Percentiles rank a stretch among this genome's conserved stretches.
These are phyloP conservation scores for Backusella tuberculispora DNA, from an alignment of 192 early-diverging fungal species.

Conservation along the genomic window DNA sequence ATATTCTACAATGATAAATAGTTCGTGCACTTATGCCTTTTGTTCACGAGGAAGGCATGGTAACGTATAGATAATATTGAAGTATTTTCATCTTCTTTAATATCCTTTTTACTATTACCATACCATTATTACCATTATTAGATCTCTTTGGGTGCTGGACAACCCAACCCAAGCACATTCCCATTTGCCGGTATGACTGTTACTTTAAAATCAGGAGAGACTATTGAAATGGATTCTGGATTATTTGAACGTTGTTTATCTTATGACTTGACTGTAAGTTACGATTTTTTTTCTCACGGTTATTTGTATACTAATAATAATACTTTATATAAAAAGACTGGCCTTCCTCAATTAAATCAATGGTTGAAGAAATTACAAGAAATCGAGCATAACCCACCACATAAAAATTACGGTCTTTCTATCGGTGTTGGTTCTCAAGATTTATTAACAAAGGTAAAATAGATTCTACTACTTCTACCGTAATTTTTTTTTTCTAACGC, in stretches of 20 bases:
- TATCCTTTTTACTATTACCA: not conserved
- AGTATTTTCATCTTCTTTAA: too few relatives aligned
- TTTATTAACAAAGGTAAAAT: slow-evolving; percentile 47
- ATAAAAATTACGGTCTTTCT: slow-evolving; percentile 43
- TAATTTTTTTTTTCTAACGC: not conserved
- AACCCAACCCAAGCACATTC: slow-evolving; percentile 69
- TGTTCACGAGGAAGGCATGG: slow-evolving; percentile 25
- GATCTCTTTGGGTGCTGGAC: slow-evolving; percentile 75
- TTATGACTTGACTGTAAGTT: slow-evolving; percentile 61
- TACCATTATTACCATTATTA: slow-evolving; percentile 22
- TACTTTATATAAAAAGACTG: slow-evolving; percentile 40
- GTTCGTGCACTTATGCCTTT: slow-evolving; percentile 43
- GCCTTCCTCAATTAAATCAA: slow-evolving; percentile 47
- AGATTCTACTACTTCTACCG: not conserved
- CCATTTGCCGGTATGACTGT: slow-evolving; percentile 61
- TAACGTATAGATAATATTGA: not conserved
- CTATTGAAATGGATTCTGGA: slow-evolving; percentile 59
- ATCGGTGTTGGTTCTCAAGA: slow-evolving; percentile 62
- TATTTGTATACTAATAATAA: not conserved
- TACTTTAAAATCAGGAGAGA: slow-evolving; percentile 58
- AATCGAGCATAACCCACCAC: slow-evolving; percentile 49
- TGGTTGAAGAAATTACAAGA: slow-evolving; percentile 55
- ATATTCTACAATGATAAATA: not conserved
- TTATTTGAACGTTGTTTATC: slow-evolving; percentile 59
- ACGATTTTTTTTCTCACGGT: not conserved